Evolutionary conservation across 2,329 filamentous ascomycete species (phyloP).

Genomic region (Aspergillus sojae): DNA sequence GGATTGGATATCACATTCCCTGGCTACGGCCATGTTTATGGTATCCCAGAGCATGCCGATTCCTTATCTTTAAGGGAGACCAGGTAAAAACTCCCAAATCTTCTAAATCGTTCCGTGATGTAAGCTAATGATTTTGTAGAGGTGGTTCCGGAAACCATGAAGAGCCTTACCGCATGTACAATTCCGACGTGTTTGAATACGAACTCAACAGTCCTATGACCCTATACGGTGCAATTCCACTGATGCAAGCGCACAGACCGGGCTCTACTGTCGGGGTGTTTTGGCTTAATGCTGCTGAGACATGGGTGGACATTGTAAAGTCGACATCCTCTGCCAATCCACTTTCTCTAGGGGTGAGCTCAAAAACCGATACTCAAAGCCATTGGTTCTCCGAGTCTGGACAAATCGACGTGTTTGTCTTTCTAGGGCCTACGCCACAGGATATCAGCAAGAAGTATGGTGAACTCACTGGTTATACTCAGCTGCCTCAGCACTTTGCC

Average conservation of each 20-base stretch:
- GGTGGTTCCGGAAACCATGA: slow-evolving; percentile 82
- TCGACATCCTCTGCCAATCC: slow-evolving; percentile 73
- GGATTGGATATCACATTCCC: slow-evolving; percentile 89
- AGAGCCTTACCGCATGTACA: slow-evolving; percentile 94
- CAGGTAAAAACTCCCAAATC: slow-evolving; percentile 49
- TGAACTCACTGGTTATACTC: slow-evolving; percentile 87
- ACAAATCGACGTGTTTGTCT: slow-evolving; percentile 87
- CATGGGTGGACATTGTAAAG: slow-evolving; percentile 95
- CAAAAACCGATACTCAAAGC: slow-evolving; percentile 77
- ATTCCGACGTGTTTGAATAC: slow-evolving; percentile 97
- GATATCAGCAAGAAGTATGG: slow-evolving; percentile 81
- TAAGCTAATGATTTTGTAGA: slow-evolving; percentile 36
- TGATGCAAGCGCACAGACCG: slow-evolving; percentile 96
- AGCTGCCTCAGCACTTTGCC: slow-evolving; percentile 88
- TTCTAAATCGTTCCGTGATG: background rate
- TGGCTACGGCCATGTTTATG: slow-evolving; percentile 89
- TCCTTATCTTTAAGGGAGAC: slow-evolving; percentile 88
- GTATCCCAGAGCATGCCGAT: slow-evolving; percentile 90
- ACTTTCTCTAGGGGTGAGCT: slow-evolving; percentile 69
- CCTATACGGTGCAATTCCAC: slow-evolving; percentile 92
- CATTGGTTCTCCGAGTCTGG: slow-evolving; percentile 97
- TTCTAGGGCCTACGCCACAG: slow-evolving; percentile 83
- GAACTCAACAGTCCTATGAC: slow-evolving; percentile 98
- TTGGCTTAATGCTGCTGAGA: slow-evolving; percentile 96
- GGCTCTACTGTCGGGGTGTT: slow-evolving; percentile 93